phyloP scores from a whole-genome alignment of 1,139 yeast genomes.

The Dujonia santamariae region DNA sequence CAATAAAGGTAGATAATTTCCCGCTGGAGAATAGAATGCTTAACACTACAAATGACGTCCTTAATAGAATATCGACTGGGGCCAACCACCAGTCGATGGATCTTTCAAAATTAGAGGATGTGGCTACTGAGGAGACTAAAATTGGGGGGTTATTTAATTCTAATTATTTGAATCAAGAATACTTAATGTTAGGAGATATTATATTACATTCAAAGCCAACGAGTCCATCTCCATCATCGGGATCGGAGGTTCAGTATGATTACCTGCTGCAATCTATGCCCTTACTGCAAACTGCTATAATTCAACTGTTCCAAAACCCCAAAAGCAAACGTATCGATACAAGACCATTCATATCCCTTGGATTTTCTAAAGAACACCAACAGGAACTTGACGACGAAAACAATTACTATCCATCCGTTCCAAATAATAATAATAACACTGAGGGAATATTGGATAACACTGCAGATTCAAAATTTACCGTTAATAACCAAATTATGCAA shows the following conservation, averaged over 20 bases:
- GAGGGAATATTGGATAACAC: slow-evolving; percentile 4
- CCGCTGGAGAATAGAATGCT: slow-evolving; percentile 24
- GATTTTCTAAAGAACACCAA: slow-evolving; percentile 21
- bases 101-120: not conserved
- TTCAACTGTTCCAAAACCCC: too few species aligned
- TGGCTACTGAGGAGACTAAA: slow-evolving; percentile 7
- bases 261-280: too few species aligned
- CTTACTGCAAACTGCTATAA: too few species aligned
- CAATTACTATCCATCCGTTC: slow-evolving; percentile 6
- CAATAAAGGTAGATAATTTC: too few species aligned
- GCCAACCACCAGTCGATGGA: slow-evolving; percentile 3
- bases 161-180: slow-evolving; percentile 53
- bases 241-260: slow-evolving; percentile 22
- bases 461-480: slow-evolving; percentile 7
- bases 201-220: slow-evolving; percentile 48
- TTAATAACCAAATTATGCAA: slow-evolving; percentile 10
- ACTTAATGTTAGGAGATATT: slow-evolving; percentile 56
- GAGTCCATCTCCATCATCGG: slow-evolving; percentile 43
- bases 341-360: slow-evolving; percentile 44
- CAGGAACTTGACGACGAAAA: slow-evolving; percentile 11
- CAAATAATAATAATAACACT: slow-evolving; percentile 4
- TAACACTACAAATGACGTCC: slow-evolving; percentile 40
- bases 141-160: slow-evolving; percentile 27
- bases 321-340: slow-evolving; percentile 23
- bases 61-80: slow-evolving; percentile 21